phyloP scores from a whole-genome alignment of 2,329 filamentous ascomycete genomes.

The Arthroderma sp. region DNA sequence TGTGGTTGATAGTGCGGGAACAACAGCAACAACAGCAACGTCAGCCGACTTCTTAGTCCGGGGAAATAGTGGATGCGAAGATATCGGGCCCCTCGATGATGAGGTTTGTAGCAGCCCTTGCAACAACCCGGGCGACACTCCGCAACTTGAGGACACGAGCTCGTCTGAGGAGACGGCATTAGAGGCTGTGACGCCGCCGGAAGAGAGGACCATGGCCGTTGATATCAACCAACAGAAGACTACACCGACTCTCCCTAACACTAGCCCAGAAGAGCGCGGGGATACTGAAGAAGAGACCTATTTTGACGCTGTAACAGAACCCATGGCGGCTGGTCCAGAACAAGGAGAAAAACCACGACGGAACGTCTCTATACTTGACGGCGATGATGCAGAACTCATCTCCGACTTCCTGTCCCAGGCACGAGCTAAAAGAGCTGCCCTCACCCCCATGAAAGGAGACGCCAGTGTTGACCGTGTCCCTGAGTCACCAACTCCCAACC shows the following conservation, averaged over 20 bases:
- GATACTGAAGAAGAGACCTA: not conserved
- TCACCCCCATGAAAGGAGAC: not conserved
- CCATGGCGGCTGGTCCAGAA: not conserved
- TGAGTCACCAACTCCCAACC: not conserved
- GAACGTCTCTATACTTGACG: constrained; percentile 24
- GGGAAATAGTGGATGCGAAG: not conserved
- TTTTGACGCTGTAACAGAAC: not conserved
- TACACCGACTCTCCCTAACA: not conserved
- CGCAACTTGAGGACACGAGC: not conserved
- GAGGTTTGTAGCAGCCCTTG: not conserved
- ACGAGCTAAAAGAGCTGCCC: constrained; percentile 25
- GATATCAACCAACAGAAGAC: not conserved
- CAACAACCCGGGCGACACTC: not conserved
- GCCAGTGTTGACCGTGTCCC: not conserved
- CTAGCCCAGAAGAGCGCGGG: not conserved
- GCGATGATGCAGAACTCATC: constrained; percentile 30
- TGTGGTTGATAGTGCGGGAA: not conserved
- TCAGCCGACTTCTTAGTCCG: not conserved
- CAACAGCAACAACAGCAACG: not conserved
- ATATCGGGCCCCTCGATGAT: not conserved
- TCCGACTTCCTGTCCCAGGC: constrained; percentile 32
- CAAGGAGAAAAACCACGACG: not conserved
- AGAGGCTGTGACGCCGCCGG: not conserved
- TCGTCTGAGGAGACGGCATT: not conserved
- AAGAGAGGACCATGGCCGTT: not conserved